A percentile compares a stretch with the other conserved stretches of the same genome.
These are phyloP conservation scores for Pichia pseudocactophila DNA, from an alignment of 805 yeast species.

Conservation along the genomic window DNA sequence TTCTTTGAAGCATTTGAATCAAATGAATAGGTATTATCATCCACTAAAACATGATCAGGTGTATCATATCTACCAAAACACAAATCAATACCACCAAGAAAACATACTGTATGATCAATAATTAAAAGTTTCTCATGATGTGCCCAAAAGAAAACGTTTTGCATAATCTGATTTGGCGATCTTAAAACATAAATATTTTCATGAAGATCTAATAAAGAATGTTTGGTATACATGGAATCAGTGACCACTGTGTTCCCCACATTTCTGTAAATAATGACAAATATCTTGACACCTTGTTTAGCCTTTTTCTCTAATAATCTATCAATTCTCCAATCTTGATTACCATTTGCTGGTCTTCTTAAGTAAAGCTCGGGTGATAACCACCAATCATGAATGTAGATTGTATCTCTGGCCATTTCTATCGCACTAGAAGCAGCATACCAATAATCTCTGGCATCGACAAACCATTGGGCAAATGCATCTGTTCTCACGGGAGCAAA, in stretches of 20 bases:
- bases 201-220: slow-evolving; percentile 77
- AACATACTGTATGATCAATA: slow-evolving; percentile 80
- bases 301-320: slow-evolving; percentile 83
- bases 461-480: slow-evolving; percentile 93
- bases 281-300: slow-evolving; percentile 88
- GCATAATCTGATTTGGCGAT: slow-evolving; percentile 91
- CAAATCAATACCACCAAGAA: slow-evolving; percentile 90
- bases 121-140: slow-evolving; percentile 92
- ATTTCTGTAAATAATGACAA: slow-evolving; percentile 84
- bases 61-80: slow-evolving; percentile 96
- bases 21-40: slow-evolving; percentile 42
- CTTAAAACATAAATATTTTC: slow-evolving; percentile 83
- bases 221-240: slow-evolving; percentile 91
- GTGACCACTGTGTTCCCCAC: slow-evolving; percentile 90
- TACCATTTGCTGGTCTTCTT: slow-evolving; percentile 91
- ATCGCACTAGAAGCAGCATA: slow-evolving; percentile 94
- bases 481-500: slow-evolving; percentile 87
- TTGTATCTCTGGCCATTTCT: slow-evolving; percentile 86
- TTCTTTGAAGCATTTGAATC: slow-evolving; percentile 2
- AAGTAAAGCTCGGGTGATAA: slow-evolving; percentile 86
- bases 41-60: slow-evolving; percentile 85
- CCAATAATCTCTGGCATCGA: slow-evolving; percentile 84
- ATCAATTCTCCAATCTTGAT: slow-evolving; percentile 89
- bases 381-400: slow-evolving; percentile 99
- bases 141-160: slow-evolving; percentile 95